Conservation (phyloP, 257 asterid species). For the Penstemon davidsonii region DNA sequence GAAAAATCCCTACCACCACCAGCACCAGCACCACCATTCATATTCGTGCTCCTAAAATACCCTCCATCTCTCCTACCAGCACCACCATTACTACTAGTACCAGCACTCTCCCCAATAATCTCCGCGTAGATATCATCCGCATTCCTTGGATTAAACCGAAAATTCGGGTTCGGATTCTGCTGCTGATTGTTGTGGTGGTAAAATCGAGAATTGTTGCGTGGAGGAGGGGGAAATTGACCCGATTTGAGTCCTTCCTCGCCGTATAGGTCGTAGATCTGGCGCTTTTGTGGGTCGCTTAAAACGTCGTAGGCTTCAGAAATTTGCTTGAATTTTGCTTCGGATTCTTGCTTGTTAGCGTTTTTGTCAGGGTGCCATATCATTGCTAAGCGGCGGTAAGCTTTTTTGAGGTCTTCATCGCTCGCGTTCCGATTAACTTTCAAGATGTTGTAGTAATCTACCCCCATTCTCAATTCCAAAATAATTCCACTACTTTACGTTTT, state of each 20-base stretch:
- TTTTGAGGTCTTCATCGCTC: constrained; percentile 79
- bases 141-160: constrained; percentile 79
- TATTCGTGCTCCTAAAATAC: background rate
- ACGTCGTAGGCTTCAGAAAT: constrained; percentile 97
- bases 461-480: constrained; percentile 46
- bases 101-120: constrained; percentile 67
- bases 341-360: constrained; percentile 70
- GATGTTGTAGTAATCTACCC: constrained; percentile 94
- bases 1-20: constrained; percentile 40
- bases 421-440: constrained; percentile 94
- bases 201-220: constrained; percentile 43
- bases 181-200: constrained; percentile 33
- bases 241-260: constrained; percentile 94
- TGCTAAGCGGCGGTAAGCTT: constrained; percentile 82
- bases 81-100: constrained; percentile 31
- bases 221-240: constrained; percentile 72
- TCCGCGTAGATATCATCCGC: constrained; percentile 91
- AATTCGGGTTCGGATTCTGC: constrained; percentile 78
- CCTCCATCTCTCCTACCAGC: constrained; percentile 22
- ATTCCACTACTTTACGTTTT: no score
- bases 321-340: constrained; percentile 95
- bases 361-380: constrained; percentile 99
- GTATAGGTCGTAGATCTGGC: constrained; percentile 98
- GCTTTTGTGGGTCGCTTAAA: constrained; percentile 95
- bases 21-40: constrained; percentile 34